Conservation (phyloP, 805 yeast genomes). For the Metschnikowia picachoensis region DNA sequence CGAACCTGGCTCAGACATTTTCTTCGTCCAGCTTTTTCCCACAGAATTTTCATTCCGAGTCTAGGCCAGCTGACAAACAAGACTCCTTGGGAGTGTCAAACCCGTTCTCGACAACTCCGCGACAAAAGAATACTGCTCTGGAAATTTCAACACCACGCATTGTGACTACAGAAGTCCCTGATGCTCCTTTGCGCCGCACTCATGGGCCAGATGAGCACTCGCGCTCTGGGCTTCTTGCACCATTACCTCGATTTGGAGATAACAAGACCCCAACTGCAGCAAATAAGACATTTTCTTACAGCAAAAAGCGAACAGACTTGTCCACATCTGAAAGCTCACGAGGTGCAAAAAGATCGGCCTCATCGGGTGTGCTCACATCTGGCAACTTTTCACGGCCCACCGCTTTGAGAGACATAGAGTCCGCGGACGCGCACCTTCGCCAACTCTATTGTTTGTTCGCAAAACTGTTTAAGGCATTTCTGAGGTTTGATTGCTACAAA, state of each 20-base stretch:
- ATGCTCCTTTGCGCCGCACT: slow-evolving; percentile 33
- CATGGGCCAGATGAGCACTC: slow-evolving; percentile 12
- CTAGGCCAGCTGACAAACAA: slow-evolving; percentile 4
- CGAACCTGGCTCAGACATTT: not conserved
- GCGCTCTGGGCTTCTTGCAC: slow-evolving; percentile 6
- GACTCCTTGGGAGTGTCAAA: slow-evolving; percentile 12
- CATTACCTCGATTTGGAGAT: slow-evolving; percentile 10
- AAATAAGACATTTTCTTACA: slow-evolving; percentile 11
- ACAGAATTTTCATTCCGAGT: slow-evolving; percentile 3
- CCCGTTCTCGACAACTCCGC: slow-evolving; percentile 34
- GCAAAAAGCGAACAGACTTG: slow-evolving; percentile 13
- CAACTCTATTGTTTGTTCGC: slow-evolving; percentile 53
- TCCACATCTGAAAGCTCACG: slow-evolving; percentile 8
- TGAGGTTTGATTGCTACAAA: slow-evolving; percentile 69
- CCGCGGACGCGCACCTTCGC: slow-evolving; percentile 40
- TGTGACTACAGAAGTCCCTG: slow-evolving; percentile 26
- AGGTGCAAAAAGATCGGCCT: slow-evolving; percentile 15
- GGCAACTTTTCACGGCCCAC: not conserved
- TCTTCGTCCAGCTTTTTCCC: slow-evolving; percentile 5
- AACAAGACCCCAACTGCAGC: slow-evolving; percentile 14
- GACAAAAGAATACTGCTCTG: slow-evolving; percentile 6
- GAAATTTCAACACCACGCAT: slow-evolving; percentile 19
- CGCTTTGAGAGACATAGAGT: slow-evolving; percentile 9
- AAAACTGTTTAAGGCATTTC: slow-evolving; percentile 55
- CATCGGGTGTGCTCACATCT: slow-evolving; percentile 8